Percentiles rank a stretch among this genome's conserved stretches.
These are phyloP conservation scores for Trichoderma oligosporum DNA, from an alignment of 2,329 filamentous ascomycete genomes.

Conservation along the genomic window DNA sequence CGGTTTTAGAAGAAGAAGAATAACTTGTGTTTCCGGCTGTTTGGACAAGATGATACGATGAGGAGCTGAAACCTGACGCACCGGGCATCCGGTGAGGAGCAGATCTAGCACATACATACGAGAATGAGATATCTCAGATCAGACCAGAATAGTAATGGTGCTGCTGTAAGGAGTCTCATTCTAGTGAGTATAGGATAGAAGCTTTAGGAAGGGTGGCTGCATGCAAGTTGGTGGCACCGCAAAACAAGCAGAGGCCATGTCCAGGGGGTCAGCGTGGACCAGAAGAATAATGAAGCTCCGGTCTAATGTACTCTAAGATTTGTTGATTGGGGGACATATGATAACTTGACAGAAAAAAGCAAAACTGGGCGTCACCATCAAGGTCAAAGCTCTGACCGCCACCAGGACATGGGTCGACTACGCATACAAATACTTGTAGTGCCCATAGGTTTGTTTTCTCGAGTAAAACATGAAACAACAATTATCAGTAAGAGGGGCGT, in stretches of 20 bases:
- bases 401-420: neutral
- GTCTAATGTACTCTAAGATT: conserved; percentile 6
- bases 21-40: neutral
- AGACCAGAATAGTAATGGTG: neutral
- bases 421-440: neutral
- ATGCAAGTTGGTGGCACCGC: conserved; percentile 8
- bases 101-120: conserved; percentile 11
- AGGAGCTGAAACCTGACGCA: neutral
- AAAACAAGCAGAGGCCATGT: conserved; percentile 15
- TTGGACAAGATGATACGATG: neutral
- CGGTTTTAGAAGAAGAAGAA: neutral
- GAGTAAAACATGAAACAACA: neutral
- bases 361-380: neutral
- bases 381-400: conserved; percentile 7
- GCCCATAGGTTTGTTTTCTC: neutral
- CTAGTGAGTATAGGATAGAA: neutral
- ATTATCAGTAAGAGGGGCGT: neutral
- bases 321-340: neutral
- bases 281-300: conserved; percentile 10
- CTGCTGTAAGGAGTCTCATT: conserved; percentile 8
- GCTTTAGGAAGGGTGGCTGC: conserved; percentile 4
- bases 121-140: conserved; percentile 1
- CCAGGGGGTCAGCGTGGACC: conserved; percentile 10
- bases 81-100: neutral
- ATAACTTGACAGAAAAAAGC: neutral